Base-by-base conservation (phyloP, 257 asterid species). In the Thymus quinquecostatus region DNA sequence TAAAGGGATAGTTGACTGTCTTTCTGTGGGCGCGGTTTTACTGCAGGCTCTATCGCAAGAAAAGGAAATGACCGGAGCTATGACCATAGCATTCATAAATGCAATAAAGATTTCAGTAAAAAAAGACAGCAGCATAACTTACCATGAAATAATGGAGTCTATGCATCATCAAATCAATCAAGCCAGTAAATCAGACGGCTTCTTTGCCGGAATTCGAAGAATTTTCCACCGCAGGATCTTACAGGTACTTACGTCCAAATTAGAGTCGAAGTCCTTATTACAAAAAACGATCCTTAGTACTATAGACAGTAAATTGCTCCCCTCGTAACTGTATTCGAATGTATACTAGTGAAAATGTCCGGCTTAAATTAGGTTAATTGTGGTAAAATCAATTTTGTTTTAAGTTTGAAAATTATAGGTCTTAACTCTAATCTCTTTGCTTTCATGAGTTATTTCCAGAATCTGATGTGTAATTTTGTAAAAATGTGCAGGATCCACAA, bases 81-180 rank as follows among this genome's bases (percentile, higher is more conserved):
- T 86, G 97, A 86, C 97, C 12, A 66, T 59, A 60, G 81, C 84
- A 58, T 90, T 90, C 48, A 76, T 84, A 68, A 81, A 50, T 68
- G 92, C 96, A 68, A 54, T 88, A 40, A 67, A 33, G 77, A 79
- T 41, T n/a, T 74, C 85, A 53, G 8, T 2, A 1, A 29, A 10
- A 1, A 71, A 29, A 3, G 81, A 70, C 0, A 56, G 68, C 11
- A 78, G 53, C 44, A 38, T 87, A 79, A 81, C 86, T 47, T 89
- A 89, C 72, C 64, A 32, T 12, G 84, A 66, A 21, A 72, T 87
- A 38, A 77, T 89, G 54, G 58, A 83, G n/a, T 70, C 62, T 5
- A 84, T 89, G 78, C 84, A 72, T 58, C 21, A 71, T n/a, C 67
- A 75, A 54, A 82, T 87, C 58, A 78, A 73, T 60, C 76, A 75